Conservation (phyloP, 768 basidiomycete genomes). For the Punctularia strigosozonata region DNA sequence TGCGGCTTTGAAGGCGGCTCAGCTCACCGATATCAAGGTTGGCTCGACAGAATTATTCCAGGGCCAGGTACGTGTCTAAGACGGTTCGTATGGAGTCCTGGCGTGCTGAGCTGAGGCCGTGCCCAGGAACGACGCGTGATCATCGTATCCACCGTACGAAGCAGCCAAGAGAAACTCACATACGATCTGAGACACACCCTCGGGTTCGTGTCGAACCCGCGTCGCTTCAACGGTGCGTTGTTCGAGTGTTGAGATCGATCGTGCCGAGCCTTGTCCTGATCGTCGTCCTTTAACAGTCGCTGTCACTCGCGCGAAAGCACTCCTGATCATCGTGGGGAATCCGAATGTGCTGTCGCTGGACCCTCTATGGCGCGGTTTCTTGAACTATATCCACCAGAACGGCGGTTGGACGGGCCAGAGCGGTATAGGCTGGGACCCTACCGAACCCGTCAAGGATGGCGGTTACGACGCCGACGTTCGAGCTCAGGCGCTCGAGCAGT, state of each 20-base stretch:
- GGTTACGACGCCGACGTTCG: conserved; percentile 10
- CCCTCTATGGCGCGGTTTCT: conserved; percentile 46
- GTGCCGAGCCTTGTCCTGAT: not conserved
- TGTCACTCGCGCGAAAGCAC: conserved; percentile 51
- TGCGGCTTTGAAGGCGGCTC: conserved; percentile 17
- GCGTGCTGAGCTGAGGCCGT: no score
- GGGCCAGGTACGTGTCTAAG: conserved; percentile 34
- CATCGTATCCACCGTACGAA: conserved; percentile 26
- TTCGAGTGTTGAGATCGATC: not conserved
- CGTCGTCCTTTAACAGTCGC: conserved; percentile 30
- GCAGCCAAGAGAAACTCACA: conserved; percentile 13
- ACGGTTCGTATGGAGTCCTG: no score
- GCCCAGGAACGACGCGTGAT: conserved; percentile 26
- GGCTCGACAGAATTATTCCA: conserved; percentile 61
- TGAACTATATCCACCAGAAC: conserved; percentile 38
- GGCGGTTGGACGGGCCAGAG: conserved; percentile 42
- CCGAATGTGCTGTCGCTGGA: conserved; percentile 45
- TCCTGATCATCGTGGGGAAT: conserved; percentile 54
- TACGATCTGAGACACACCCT: conserved; percentile 17
- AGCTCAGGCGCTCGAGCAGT: conserved; percentile 18
- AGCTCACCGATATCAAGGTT: conserved; percentile 40
- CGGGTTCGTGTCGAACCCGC: conserved; percentile 23
- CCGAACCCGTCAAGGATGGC: conserved; percentile 4
- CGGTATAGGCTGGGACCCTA: conserved; percentile 28
- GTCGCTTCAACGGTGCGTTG: conserved; percentile 26